Conservation (phyloP, 768 basidiomycete genomes). For the Mycena alexandri region DNA sequence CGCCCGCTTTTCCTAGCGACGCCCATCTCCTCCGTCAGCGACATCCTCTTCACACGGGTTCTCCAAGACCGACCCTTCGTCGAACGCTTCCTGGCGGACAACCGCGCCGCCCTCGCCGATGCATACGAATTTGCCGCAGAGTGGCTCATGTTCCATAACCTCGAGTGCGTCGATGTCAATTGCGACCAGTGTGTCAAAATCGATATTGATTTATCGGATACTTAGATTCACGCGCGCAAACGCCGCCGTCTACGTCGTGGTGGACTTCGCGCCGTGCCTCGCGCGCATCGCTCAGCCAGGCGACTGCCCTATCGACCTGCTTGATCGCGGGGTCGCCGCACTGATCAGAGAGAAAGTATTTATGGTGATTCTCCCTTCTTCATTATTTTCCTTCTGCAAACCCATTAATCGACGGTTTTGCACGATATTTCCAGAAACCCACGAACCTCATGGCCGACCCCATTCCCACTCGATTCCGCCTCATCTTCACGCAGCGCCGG, state of each 20-base stretch:
- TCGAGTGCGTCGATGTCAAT: slow-evolving; percentile 20
- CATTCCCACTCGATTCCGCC: slow-evolving; percentile 32
- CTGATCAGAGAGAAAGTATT: slow-evolving; percentile 28
- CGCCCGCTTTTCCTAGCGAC: slow-evolving; percentile 40
- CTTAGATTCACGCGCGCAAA: slow-evolving; percentile 35
- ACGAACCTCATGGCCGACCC: slow-evolving; percentile 36
- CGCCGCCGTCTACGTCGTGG: slow-evolving; percentile 34
- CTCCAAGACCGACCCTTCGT: slow-evolving; percentile 41
- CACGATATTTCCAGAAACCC: slow-evolving; percentile 26
- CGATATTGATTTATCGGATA: too few species aligned
- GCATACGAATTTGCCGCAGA: slow-evolving; percentile 42
- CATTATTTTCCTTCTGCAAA: neutral
- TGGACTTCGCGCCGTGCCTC: slow-evolving; percentile 36
- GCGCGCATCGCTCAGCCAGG: slow-evolving; percentile 13
- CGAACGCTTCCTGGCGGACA: slow-evolving; percentile 38
- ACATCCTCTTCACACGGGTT: slow-evolving; percentile 40
- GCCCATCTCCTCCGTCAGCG: slow-evolving; percentile 41
- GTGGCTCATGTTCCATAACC: slow-evolving; percentile 42
- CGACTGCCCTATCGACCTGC: slow-evolving; percentile 12
- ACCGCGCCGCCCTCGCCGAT: slow-evolving; percentile 34
- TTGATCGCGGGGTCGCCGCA: slow-evolving; percentile 31
- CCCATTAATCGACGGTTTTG: too few species aligned
- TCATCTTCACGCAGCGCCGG: slow-evolving; percentile 33
- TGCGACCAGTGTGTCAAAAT: too few species aligned
- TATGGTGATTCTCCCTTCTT: slow-evolving; percentile 17